phyloP scores from a whole-genome alignment of 768 basidiomycete species.

The Suillus discolor region DNA sequence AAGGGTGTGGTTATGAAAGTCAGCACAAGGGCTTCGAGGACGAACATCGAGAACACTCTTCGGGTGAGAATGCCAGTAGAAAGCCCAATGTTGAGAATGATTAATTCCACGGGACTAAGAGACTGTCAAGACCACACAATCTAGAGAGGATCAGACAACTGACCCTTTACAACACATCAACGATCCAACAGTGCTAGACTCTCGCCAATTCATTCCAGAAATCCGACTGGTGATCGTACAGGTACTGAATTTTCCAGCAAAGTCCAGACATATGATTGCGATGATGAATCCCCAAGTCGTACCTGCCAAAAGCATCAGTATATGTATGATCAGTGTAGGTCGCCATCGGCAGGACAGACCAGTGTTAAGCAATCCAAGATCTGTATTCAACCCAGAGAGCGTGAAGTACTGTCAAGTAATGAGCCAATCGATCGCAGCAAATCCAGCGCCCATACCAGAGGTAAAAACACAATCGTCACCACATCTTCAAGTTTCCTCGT shows the following conservation, averaged over 20 bases:
- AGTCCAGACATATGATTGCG: conserved; percentile 77
- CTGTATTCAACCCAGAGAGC: conserved; percentile 85
- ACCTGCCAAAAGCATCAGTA: conserved; percentile 37
- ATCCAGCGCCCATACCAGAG: conserved; percentile 58
- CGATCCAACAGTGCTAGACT: conserved; percentile 82
- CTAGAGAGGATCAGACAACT: conserved; percentile 32
- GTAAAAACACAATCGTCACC: conserved; percentile 87
- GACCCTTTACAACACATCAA: conserved; percentile 97
- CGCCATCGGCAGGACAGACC: conserved; percentile 40
- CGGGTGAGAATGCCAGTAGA: conserved; percentile 73
- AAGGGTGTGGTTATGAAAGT: conserved; percentile 89
- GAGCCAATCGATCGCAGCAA: neutral
- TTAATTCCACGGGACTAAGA: conserved; percentile 82
- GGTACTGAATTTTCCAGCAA: conserved; percentile 86
- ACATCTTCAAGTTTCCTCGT: conserved; percentile 96
- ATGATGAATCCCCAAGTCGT: conserved; percentile 89
- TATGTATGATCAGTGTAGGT: neutral
- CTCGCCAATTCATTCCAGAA: conserved; percentile 78
- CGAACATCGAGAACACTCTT: conserved; percentile 94
- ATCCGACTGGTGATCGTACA: conserved; percentile 70
- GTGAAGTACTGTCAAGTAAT: conserved; percentile 77
- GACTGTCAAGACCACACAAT: conserved; percentile 9
- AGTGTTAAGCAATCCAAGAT: conserved; percentile 81
- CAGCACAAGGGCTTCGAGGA: conserved; percentile 78
- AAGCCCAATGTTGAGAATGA: conserved; percentile 94